These are phyloP conservation scores for Cyclaneusma minus DNA, from an alignment of 2,329 filamentous ascomycete species.

Conservation along the genomic window DNA sequence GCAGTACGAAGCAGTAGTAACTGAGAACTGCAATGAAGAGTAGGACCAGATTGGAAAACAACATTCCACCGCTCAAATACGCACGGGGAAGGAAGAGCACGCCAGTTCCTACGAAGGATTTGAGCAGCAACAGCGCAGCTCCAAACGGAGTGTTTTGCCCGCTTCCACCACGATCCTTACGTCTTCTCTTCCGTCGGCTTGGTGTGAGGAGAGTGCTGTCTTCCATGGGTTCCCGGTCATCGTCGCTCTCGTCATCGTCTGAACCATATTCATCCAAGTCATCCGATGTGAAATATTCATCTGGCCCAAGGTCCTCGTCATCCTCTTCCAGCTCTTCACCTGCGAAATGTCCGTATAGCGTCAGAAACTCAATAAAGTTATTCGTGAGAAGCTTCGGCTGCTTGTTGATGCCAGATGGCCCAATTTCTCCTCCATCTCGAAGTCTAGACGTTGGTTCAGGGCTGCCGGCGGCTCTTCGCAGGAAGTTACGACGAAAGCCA, in stretches of 20 bases:
- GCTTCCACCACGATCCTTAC: slow-evolving; percentile 56
- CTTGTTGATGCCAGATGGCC: slow-evolving; percentile 20
- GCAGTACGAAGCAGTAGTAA: slow-evolving; percentile 93
- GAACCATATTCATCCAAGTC: slow-evolving; percentile 42
- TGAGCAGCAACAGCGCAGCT: slow-evolving; percentile 74
- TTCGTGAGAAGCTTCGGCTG: slow-evolving; percentile 60
- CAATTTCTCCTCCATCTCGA: slow-evolving; percentile 19
- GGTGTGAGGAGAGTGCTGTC: slow-evolving; percentile 69
- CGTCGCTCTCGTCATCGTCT: slow-evolving; percentile 38
- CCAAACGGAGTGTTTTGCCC: slow-evolving; percentile 67
- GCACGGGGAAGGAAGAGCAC: slow-evolving; percentile 86
- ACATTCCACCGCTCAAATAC: slow-evolving; percentile 92
- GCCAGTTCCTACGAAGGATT: slow-evolving; percentile 95
- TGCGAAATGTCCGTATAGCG: slow-evolving; percentile 91
- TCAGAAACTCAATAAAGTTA: slow-evolving; percentile 91
- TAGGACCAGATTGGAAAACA: slow-evolving; percentile 89
- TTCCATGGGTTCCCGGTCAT: slow-evolving; percentile 70
- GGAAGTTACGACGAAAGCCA: slow-evolving; percentile 80
- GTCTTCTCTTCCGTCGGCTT: slow-evolving; percentile 57
- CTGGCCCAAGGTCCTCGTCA: slow-evolving; percentile 71
- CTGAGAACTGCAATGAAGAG: slow-evolving; percentile 71
- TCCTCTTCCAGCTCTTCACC: slow-evolving; percentile 95
- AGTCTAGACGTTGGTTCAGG: slow-evolving; percentile 32
- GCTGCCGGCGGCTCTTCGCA: slow-evolving; percentile 60
- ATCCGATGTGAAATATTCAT: slow-evolving; percentile 82